These are phyloP conservation scores for Danielia reshetovae DNA, from an alignment of 805 yeast genomes.

Conservation along the genomic window DNA sequence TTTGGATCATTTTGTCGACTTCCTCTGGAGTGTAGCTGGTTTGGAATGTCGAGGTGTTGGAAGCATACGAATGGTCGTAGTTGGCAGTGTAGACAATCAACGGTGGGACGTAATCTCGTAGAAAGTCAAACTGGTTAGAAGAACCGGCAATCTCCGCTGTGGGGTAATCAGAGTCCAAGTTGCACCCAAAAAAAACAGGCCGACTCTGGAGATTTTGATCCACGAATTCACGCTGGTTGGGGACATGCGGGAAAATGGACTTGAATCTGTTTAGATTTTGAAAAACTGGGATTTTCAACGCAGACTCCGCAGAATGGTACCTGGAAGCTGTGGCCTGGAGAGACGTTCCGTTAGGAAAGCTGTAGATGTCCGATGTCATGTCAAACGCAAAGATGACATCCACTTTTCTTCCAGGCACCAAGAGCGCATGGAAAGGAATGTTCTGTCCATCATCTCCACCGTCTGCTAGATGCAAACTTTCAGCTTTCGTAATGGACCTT, in stretches of 20 bases:
- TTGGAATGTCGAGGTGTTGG: conserved; percentile 61
- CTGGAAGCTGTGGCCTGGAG: conserved; percentile 29
- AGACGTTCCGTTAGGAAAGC: conserved; percentile 58
- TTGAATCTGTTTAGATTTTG: not conserved
- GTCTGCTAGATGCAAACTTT: conserved; percentile 36
- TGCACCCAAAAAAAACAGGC: conserved; percentile 44
- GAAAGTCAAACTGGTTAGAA: too few relatives aligned
- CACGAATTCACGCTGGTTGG: conserved; percentile 22
- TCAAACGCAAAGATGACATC: conserved; percentile 42
- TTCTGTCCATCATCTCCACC: conserved; percentile 51
- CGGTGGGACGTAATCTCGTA: conserved; percentile 47
- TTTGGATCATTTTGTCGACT: conserved; percentile 41
- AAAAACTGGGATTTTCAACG: conserved; percentile 7
- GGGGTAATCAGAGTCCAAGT: conserved; percentile 29
- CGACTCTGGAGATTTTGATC: too few relatives aligned
- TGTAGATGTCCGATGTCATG: conserved; percentile 46
- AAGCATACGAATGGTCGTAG: conserved; percentile 32
- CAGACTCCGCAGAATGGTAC: conserved; percentile 18
- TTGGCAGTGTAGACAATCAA: conserved; percentile 52
- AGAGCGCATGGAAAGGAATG: conserved; percentile 44
- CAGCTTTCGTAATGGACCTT: conserved; percentile 15
- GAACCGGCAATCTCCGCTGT: not conserved
- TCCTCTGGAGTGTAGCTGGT: conserved; percentile 46
- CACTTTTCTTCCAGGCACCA: conserved; percentile 30
- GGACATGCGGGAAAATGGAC: conserved; percentile 33